phyloP scores from a whole-genome alignment of 2,329 filamentous ascomycete species.

The Capronia epimyces region DNA sequence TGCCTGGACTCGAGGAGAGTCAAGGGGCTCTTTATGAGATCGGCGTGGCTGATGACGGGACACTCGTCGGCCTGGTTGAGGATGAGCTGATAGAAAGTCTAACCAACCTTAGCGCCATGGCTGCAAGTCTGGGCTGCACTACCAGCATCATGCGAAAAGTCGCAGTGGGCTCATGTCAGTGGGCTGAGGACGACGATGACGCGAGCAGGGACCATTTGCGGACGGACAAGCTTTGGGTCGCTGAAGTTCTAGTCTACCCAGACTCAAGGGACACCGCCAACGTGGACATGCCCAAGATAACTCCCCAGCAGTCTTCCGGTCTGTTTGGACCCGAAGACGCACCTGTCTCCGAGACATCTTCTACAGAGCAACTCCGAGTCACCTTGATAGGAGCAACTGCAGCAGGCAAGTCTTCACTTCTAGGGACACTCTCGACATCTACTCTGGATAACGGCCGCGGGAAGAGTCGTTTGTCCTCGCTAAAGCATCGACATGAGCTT shows the following conservation, averaged over 20 bases:
- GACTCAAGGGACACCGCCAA: constrained; percentile 35
- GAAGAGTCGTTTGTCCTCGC: constrained; percentile 76
- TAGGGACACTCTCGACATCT: constrained; percentile 83
- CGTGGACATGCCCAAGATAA: constrained; percentile 1
- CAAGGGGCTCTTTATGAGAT: constrained; percentile 93
- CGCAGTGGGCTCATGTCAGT: constrained; percentile 75
- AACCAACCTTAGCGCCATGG: constrained; percentile 80
- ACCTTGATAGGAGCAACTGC: constrained; percentile 84
- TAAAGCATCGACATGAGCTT: constrained; percentile 92
- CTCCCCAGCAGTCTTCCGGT: neutral
- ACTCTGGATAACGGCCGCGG: constrained; percentile 87
- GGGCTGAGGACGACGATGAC: constrained; percentile 30
- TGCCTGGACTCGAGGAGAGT: constrained; percentile 82
- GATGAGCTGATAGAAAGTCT: constrained; percentile 93
- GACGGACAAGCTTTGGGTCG: constrained; percentile 68
- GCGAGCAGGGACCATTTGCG: constrained; percentile 22
- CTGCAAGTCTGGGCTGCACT: constrained; percentile 79
- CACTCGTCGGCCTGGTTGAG: constrained; percentile 76
- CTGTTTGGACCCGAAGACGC: neutral
- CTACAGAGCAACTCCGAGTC: constrained; percentile 71
- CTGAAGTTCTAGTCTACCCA: constrained; percentile 82
- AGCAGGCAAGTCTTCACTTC: constrained; percentile 84
- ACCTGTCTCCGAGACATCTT: constrained; percentile 39
- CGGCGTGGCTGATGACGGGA: constrained; percentile 90
- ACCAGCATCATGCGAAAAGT: constrained; percentile 78